Evolutionary conservation across 2,329 filamentous ascomycete genomes (phyloP).

Genomic region (Monosporascus ibericus): DNA sequence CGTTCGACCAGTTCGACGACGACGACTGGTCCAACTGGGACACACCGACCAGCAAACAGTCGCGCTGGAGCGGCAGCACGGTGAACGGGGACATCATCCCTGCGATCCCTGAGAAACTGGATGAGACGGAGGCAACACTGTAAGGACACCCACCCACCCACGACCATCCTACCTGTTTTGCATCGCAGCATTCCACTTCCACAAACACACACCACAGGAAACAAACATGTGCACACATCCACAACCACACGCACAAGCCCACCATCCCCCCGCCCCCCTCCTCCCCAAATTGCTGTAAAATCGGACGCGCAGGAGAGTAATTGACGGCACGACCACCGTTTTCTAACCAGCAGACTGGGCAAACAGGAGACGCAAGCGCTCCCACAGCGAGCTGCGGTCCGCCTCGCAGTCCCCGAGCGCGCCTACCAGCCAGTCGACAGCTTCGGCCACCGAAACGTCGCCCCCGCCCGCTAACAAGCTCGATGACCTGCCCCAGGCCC

Average conservation of each 20-base stretch:
- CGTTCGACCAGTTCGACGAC: conserved; percentile 51
- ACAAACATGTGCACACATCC: conserved; percentile 4
- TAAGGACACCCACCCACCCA: conserved; percentile 30
- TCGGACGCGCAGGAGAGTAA: too few relatives aligned
- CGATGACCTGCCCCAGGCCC: conserved; percentile 59
- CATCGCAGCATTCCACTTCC: background rate
- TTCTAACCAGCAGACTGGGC: too few relatives aligned
- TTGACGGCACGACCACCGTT: too few relatives aligned
- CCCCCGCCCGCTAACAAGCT: conserved; percentile 36
- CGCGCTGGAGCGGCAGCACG: conserved; percentile 60
- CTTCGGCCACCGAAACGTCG: conserved; percentile 38
- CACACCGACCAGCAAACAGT: conserved; percentile 44
- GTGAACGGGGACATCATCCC: conserved; percentile 41
- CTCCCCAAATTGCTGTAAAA: too few relatives aligned
- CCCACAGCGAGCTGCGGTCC: conserved; percentile 18
- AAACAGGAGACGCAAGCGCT: conserved; percentile 23
- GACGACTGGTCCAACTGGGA: conserved; percentile 64
- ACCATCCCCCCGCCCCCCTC: too few relatives aligned
- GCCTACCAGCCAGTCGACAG: conserved; percentile 32
- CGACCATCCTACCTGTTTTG: background rate
- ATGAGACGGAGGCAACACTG: conserved; percentile 41
- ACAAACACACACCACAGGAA: background rate
- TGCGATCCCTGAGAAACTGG: conserved; percentile 40
- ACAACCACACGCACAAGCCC: background rate
- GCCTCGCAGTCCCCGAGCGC: conserved; percentile 4